Evolutionary conservation across 2,329 filamentous ascomycete genomes (phyloP), one percentile per base, ranked within the genome.

Genomic region (Sodiomyces alkalinus): DNA sequence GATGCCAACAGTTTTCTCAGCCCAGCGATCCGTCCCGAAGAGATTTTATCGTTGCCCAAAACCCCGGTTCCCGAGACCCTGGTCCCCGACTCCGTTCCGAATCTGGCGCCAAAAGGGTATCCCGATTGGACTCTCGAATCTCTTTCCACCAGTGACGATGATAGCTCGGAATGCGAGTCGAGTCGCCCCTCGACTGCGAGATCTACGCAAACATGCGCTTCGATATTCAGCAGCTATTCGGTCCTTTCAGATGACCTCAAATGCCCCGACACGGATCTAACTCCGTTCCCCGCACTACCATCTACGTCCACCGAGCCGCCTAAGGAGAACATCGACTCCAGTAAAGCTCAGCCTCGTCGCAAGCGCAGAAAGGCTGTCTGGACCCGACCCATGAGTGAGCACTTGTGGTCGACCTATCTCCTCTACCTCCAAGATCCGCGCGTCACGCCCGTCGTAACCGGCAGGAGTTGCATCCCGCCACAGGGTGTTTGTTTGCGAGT

Each of bases 371-470:
- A 64, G 43, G 65, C 66, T 1, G 62, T 60, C 0, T 78, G 74
- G 74, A 75, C 71, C 4, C 66, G 64, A 35, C 61, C 68, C 12
- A 76, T 78, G 69, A 71, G 60, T 49, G 55, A 65, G 9, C 74
- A 79, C 40, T 49, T 79, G 7, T 79, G 74, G 74, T 60, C 66
- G 5, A 74, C 68, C 1, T 79, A 76, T 42, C 52, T 66, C 33
- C 53, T 73, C 29, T 79, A 78, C 40, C 52, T 78, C 22, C 68
- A 74, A 43, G 74, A 79, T 39, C 72, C 74, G 25, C 71, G 68
- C 27, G 70, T 77, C 3, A 79, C 74, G 1, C 74, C 74, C 0
- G 70, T 79, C 35, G 63, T 68, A 28, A 59, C 74, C 31, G 65
- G 70, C 34, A 73, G 71, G 41, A 72, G 68, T 41, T 63, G 65